Evolutionary conservation across 164 flowering plant genomes (phyloP), one percentile per base, ranked within the genome.

Genomic region (Echeveria elegans): DNA sequence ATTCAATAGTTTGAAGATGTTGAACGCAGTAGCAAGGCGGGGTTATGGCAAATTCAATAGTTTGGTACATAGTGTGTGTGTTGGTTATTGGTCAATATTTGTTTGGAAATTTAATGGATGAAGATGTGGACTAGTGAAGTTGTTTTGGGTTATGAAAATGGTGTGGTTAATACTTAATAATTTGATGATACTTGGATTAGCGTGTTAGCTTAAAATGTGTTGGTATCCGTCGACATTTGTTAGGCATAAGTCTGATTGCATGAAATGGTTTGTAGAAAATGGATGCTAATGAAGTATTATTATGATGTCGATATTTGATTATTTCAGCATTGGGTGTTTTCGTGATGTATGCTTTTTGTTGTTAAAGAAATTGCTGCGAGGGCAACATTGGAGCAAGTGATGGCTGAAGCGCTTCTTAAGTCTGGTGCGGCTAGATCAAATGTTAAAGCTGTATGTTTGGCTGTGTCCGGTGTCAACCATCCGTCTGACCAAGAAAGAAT

Each of bases 401-500:
- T 85, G 75, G 80, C 77, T 5, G 87, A 83, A 62, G 83, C 83
- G 48, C 82, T 85, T 47, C 71, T 71, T 50, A 77, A 73, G 69
- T 72, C 86, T 30, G 77, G 82, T 23, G 72, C 75, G 28, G 81
- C 69, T 47, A 69, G 77, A 56, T 83, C 80, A 52, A 80, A 76
- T 60, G 92, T 87, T 70, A 76, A 67, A 60, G 89, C 87, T 73
- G 79, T 87, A 66, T 85, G 88, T 69, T 75, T 87, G 72, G 87
- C 82, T 40, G 78, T 87, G 18, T 83, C 88, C 58, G 92, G 92
- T 66, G 89, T 87, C 66, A 81, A 83, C 71, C 86, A 85, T 72
- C 68, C 31, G 24, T 48, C 62, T 34, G 47, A 67, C 32, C 41
- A 67, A 40, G 61, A 67, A 66, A 50, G 61, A 31, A 67, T 52